A percentile compares a stretch with the other conserved stretches of the same genome.
phyloP scores from a whole-genome alignment of 805 yeast species.

The Wickerhamomyces bovis region DNA sequence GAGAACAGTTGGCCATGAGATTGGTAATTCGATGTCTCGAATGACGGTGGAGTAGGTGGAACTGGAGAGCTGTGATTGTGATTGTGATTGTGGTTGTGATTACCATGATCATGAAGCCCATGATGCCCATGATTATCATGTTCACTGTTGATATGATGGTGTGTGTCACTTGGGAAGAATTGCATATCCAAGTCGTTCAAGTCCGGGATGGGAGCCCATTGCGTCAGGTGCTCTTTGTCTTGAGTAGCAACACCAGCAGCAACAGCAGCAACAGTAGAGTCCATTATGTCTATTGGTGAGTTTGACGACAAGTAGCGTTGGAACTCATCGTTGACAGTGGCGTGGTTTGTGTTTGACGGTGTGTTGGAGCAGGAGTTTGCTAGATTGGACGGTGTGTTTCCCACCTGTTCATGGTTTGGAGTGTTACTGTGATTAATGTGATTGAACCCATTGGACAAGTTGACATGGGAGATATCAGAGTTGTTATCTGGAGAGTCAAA shows the following conservation, averaged over 20 bases:
- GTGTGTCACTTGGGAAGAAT: constrained; percentile 7
- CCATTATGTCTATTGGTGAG: constrained; percentile 11
- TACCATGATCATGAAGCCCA: neutral
- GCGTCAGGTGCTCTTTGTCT: constrained; percentile 1
- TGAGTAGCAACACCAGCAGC: too few species aligned
- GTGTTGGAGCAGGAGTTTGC: neutral
- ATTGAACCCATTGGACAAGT: neutral
- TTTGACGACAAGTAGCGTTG: neutral
- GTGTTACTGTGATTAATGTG: neutral
- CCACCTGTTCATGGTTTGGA: neutral
- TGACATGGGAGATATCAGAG: constrained; percentile 7
- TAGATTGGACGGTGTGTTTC: neutral
- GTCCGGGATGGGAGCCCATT: constrained; percentile 12
- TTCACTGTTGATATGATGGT: neutral
- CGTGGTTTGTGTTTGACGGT: neutral
- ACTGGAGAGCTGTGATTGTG: neutral
- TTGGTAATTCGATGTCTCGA: constrained; percentile 11
- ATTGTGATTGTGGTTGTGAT: too few species aligned
- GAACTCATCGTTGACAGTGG: neutral
- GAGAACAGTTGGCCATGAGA: constrained; percentile 9
- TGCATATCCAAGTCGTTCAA: constrained; percentile 12
- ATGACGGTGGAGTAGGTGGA: constrained; percentile 22
- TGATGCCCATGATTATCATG: neutral
- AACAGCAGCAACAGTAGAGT: constrained; percentile 3
- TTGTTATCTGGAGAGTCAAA: constrained; percentile 18